Evolutionary conservation across 768 basidiomycete genomes (phyloP).

Genomic region (Phaeotremella skinneri): DNA sequence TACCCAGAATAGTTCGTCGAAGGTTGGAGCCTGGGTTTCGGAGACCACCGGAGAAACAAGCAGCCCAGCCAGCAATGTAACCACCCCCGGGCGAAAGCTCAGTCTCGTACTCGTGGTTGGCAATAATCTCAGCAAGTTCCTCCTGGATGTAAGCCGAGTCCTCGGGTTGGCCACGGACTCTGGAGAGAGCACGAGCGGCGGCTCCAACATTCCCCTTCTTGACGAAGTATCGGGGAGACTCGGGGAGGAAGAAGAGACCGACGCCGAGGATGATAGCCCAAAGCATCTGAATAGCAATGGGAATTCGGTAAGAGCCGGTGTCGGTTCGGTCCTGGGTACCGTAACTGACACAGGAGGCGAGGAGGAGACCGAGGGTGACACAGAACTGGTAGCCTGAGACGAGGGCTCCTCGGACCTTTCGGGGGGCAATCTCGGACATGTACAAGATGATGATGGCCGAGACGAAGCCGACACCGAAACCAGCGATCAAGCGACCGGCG

Average conservation of each 20-base stretch:
- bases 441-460: constrained; percentile 52
- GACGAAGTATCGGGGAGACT: constrained; percentile 53
- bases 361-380: constrained; percentile 52
- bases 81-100: constrained; percentile 41
- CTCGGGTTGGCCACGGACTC: constrained; percentile 48
- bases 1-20: constrained; percentile 49
- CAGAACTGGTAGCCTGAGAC: constrained; percentile 52
- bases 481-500: constrained; percentile 50
- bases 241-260: constrained; percentile 52
- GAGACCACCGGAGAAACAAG: constrained; percentile 49
- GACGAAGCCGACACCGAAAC: constrained; percentile 41
- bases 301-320: constrained; percentile 51
- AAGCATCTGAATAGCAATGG: constrained; percentile 50
- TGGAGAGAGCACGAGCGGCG: constrained; percentile 40
- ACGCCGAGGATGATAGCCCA: constrained; percentile 48
- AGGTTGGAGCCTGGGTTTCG: constrained; percentile 48
- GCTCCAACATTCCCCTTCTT: constrained; percentile 48
- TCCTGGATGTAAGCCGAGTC: constrained; percentile 49
- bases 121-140: constrained; percentile 52
- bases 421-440: constrained; percentile 52
- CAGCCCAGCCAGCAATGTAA: constrained; percentile 45
- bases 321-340: constrained; percentile 48
- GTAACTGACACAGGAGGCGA: constrained; percentile 51
- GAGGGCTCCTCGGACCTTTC: constrained; percentile 52
- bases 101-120: constrained; percentile 52